Base-by-base conservation (phyloP, 106 monocot genomes). In the Hemerocallis citrina region DNA sequence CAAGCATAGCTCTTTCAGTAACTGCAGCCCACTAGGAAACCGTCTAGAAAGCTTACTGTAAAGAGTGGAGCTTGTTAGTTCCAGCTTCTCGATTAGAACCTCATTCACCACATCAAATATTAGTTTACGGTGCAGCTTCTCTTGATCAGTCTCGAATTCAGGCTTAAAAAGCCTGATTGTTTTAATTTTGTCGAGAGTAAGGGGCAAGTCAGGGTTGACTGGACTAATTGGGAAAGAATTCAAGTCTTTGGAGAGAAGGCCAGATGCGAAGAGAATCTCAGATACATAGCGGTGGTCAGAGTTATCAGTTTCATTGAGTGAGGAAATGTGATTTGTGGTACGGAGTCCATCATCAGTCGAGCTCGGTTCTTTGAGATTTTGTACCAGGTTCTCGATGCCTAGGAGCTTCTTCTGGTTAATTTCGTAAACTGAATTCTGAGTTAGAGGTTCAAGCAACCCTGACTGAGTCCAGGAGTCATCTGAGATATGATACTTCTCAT, bases 81-180 rank as follows among this genome's bases (percentile, higher is more conserved):
- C 76, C 64, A 68, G 25, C 60, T 91, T 84, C 27, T 75, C 67
- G 47, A 43, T 34, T 21, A 87, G 59, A 30, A 85, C 72, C 66
- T 91, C 87, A 33, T 91, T 87, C 13, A 91, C 81, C 30, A 82
- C 49, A 55, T 98, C 87, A 12, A 88, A 91, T 44, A 85, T n/a
- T 38, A 91, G 87, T 76, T 77, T 81, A 11, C 82, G 68, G 30
- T 85, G 76, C 37, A 77, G 45, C 66, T 74, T 87, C n/a, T n/a
- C n/a, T n/a, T n/a, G n/a, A n/a, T n/a, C n/a, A n/a, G n/a, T 78
- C 22, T 71, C 78, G 31, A 33, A 32, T 6, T 68, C 42, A 5
- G 43, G n/a, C 35, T 77, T 70, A 0, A 54, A 16, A 54, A 38
- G 32, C 3, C 16, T 14, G 16, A 17, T 21, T 16, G 68, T 21